Evolutionary conservation across 2,329 filamentous ascomycete genomes (phyloP).

Genomic region (Penicillium sp.): DNA sequence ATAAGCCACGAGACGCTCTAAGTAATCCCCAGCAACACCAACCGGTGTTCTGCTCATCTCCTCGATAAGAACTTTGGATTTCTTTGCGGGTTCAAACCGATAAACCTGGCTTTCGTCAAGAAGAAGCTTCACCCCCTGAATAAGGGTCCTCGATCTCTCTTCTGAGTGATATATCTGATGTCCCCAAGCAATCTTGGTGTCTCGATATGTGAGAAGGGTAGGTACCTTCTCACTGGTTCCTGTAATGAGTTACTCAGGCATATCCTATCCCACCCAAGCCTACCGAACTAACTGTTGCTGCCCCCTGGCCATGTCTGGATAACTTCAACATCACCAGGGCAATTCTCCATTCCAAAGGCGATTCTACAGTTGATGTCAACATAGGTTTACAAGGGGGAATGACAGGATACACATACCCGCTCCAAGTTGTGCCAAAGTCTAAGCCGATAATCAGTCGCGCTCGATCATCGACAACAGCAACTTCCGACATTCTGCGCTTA

Average conservation of each 20-base stretch:
- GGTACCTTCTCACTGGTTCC: constrained; percentile 22
- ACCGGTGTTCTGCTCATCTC: constrained; percentile 1
- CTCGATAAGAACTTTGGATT: neutral
- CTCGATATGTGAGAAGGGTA: constrained; percentile 13
- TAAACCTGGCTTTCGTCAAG: constrained; percentile 8
- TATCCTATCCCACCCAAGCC: too few species aligned
- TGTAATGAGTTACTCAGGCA: constrained; percentile 2
- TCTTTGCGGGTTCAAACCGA: constrained; percentile 9
- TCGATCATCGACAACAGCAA: neutral
- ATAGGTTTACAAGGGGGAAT: neutral
- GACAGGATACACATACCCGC: constrained; percentile 23
- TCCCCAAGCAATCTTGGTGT: constrained; percentile 24
- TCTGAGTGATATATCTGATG: constrained; percentile 17
- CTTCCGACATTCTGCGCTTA: neutral
- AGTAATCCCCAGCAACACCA: constrained; percentile 12
- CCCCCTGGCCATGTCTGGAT: constrained; percentile 28
- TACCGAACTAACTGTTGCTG: constrained; percentile 20
- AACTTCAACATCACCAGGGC: constrained; percentile 21
- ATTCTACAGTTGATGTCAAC: neutral
- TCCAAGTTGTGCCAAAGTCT: constrained; percentile 37
- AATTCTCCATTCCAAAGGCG: constrained; percentile 21
- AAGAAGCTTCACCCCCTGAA: constrained; percentile 26
- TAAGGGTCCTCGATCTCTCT: constrained; percentile 1
- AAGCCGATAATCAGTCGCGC: constrained; percentile 25
- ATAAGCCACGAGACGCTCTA: constrained; percentile 8